Base-by-base conservation (phyloP, 2,329 filamentous ascomycete genomes). In the Aspergillus sp. region DNA sequence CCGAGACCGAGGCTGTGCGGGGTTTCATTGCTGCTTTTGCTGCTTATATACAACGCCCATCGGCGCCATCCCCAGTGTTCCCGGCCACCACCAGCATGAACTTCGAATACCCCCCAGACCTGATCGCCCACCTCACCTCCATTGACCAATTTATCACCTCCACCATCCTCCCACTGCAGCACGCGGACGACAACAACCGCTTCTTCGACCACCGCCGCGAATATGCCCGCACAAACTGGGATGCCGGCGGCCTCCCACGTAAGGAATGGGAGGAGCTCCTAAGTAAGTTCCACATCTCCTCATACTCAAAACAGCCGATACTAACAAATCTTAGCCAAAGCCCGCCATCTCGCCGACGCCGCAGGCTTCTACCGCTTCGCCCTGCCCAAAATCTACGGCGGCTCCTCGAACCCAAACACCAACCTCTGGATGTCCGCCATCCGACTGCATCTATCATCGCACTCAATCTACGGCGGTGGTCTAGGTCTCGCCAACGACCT, bases 151-250 rank as follows among this genome's bases (percentile, higher is more conserved):
- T 86, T 72, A 86, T 87, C 62, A 73, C 79, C 3, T 66, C 70
- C 14, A 77, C 79, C 49, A 86, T 70, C 21, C 60, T 69, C 17
- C 67, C 68, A 2, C 59, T 70, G 9, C 68, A 87, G 68, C 71
- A 80, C 60, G 71, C 74, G 23, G 71, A 83, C 65, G 83, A 86
- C 68, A 87, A 87, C 66, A 77, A 84, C 55, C 81, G 84, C 57
- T 88, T 88, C 79, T 87, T 88, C 72, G 84, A 87, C 69, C 82
- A 88, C 70, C 80, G 85, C 17, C 82, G 85, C 61, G 85, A 88
- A 64, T 79, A 86, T 65, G 75, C 83, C 6, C 82, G 85, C 35
- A 88, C 85, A 2, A 79, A 87, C 66, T 87, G 84, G 83, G 79
- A 82, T 54, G 79, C 80, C 41, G 73, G 76, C 56, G 84, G 85